Evolutionary conservation across 192 early-diverging fungal genomes (phyloP), one percentile per base, ranked within the genome.

Genomic region (Linnemannia zychae): DNA sequence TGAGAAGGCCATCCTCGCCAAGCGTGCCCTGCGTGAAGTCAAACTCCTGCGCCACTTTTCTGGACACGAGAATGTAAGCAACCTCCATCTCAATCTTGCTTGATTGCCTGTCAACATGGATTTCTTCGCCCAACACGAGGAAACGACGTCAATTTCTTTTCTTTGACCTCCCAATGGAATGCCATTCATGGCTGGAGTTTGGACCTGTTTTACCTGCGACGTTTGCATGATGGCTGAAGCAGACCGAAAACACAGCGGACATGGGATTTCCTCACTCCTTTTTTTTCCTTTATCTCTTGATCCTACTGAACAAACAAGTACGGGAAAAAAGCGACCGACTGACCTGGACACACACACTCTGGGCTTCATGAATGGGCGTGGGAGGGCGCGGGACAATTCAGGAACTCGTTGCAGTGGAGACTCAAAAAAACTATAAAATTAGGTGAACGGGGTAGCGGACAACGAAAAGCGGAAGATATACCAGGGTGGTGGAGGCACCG

Each of bases 11-110:
- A 97, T 98, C 76, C 91, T 98, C 16, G 95, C 97, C 48, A 98
- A 98, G 90, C 92, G 98, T 71, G 97, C 96, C 37, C 82, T 99
- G 76, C 93, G 98, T 67, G 98, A 99, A 90, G 93, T 99, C 84
- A 99, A 99, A 88, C 93, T 99, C 12, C 90, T 99, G 81, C 90
- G 94, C 52, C 98, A 99, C 87, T 96, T 99, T 73, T 97, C 96
- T 86, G 98, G 98, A 74, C 96, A 99, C 81, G 97, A 99, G 75
- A 99, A 99, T 88, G 90, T 93, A 76, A 50, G 81, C 84, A 38
- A 36, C n/a, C n/a, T n/a, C n/a, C n/a, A n/a, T n/a, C n/a, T n/a
- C n/a, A n/a, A n/a, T n/a, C n/a, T n/a, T n/a, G n/a, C 1, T 75
- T 44, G 44, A 63, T 74, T 20, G 47, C 22, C 28, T n/a, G n/a